Conservation (phyloP, 1,284 basidiomycete species). For the Ganoderma sinense region DNA sequence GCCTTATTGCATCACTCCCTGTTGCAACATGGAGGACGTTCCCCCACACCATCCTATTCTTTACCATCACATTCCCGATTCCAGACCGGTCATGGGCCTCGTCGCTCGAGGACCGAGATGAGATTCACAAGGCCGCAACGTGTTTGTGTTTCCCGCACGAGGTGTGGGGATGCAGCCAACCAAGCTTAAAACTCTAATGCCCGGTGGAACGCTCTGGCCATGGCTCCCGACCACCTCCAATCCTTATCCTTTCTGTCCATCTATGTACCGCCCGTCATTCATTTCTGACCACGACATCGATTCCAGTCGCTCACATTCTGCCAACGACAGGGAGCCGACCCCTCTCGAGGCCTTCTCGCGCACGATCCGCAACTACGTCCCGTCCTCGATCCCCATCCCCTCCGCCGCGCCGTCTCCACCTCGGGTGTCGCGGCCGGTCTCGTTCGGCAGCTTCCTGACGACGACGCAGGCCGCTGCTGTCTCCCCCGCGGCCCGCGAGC, state of each 20-base stretch:
- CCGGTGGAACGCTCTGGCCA: background rate
- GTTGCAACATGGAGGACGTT: background rate
- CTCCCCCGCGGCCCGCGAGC: conserved; percentile 16
- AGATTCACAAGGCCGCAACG: conserved; percentile 12
- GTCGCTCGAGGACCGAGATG: conserved; percentile 10
- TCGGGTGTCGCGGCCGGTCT: conserved; percentile 56
- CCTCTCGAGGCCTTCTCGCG: conserved; percentile 59
- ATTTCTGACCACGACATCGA: conserved; percentile 17
- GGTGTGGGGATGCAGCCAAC: background rate
- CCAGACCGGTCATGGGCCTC: background rate
- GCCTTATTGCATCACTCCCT: background rate
- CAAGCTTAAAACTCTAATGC: conserved; percentile 5
- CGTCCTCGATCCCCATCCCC: conserved; percentile 57
- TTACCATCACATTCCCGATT: background rate
- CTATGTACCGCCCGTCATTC: conserved; percentile 9
- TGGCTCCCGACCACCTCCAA: conserved; percentile 14
- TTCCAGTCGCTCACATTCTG: conserved; percentile 17
- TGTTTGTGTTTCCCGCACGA: conserved; percentile 21
- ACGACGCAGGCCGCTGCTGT: conserved; percentile 13
- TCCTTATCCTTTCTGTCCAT: too few species aligned
- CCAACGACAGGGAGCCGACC: conserved; percentile 49
- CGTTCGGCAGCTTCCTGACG: conserved; percentile 51
- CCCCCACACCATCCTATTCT: background rate
- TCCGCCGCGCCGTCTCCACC: conserved; percentile 55
- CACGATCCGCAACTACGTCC: conserved; percentile 59